Base-by-base conservation (phyloP, 23 red algal species). In the Rhodosorus marinus region DNA sequence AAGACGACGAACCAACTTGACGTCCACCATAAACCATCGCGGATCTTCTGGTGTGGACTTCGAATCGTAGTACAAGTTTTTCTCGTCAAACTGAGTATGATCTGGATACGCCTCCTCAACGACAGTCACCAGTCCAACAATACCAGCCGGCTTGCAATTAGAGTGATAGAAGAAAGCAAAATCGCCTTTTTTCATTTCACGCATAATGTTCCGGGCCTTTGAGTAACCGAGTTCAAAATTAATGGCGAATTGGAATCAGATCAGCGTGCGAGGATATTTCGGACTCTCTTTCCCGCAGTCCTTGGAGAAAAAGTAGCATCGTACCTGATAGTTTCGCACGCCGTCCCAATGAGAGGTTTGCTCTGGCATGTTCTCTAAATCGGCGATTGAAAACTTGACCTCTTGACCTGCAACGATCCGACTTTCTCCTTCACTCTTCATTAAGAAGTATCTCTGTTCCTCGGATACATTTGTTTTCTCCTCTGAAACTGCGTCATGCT, bases 141-240 rank as follows among this genome's bases (percentile, higher is more conserved):
- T 69, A 20, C 59, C 65, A 20, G 82, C 72, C 20, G 77, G 46
- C 35, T 71, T 68, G 62, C 62, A 79, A 51, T 93, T 93, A 17
- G 86, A 93, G 46, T 93, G 32, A 59, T 93, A 93, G 59, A 93
- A 93, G 50, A 93, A 76, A 5, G 55, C 86, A 52, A 76, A 34
- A 21, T 93, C 86, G 19, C 72, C 86, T 9, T 20, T 9, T 5
- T 46, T 48, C 86, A 93, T 93, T 8, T 33, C 15, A n/a, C 32
- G 60, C 51, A 93, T 55, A 20, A 66, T 49, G 27, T 93, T 93
- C 24, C 75, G 55, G 0, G 86, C 86, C 54, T 82, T 66, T n/a
- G n/a, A n/a, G n/a, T n/a, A n/a, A n/a, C n/a, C n/a, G n/a, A n/a
- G n/a, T n/a, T n/a, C n/a, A n/a, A n/a, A n/a, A n/a, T n/a, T n/a